These are phyloP conservation scores for Exophiala sp. DNA, from an alignment of 2,329 filamentous ascomycete genomes.

Conservation along the genomic window DNA sequence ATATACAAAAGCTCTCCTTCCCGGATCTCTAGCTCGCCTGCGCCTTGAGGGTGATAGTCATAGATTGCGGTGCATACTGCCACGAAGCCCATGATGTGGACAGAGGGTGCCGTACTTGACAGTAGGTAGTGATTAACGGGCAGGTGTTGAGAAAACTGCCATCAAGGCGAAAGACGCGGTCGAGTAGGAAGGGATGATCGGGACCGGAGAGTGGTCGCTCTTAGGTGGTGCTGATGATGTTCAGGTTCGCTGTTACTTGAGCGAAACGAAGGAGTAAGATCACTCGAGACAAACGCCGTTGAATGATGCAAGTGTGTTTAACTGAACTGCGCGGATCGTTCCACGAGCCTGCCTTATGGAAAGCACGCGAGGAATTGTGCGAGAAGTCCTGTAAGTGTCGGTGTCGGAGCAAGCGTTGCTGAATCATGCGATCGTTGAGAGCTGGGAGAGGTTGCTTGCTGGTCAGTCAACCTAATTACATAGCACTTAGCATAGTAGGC, in stretches of 20 bases:
- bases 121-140: constrained; percentile 5
- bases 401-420: neutral
- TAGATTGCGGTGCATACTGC: constrained; percentile 87
- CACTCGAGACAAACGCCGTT: neutral
- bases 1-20: constrained; percentile 88
- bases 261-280: constrained; percentile 14
- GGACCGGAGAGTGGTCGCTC: neutral
- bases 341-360: neutral
- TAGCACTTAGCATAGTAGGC: no score
- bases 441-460: neutral
- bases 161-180: constrained; percentile 12
- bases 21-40: constrained; percentile 74
- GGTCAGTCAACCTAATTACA: no score
- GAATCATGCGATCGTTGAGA: constrained; percentile 1
- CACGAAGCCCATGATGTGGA: constrained; percentile 70
- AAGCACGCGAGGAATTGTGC: neutral
- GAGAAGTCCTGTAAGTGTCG: neutral
- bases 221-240: neutral
- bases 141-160: constrained; percentile 6
- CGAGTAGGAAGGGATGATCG: constrained; percentile 1
- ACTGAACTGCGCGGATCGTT: neutral
- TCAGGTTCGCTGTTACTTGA: constrained; percentile 2
- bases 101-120: constrained; percentile 1
- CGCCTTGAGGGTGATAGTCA: constrained; percentile 82
- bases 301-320: neutral